These are phyloP conservation scores for Umbelopsis sp. DNA, from an alignment of 371 early-diverging fungal genomes.

Conservation along the genomic window DNA sequence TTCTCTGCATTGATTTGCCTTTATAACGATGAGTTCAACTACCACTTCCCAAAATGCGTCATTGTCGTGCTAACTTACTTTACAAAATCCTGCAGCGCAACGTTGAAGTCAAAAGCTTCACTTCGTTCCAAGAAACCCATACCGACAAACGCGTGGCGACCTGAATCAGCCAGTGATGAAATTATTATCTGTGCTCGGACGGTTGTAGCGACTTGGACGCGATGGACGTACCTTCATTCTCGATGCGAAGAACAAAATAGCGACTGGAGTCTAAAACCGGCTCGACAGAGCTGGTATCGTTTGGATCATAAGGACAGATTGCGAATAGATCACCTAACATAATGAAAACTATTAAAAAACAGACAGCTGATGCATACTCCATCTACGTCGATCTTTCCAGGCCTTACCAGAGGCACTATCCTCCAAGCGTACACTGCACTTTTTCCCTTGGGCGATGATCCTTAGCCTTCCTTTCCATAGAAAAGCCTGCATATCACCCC, in stretches of 20 bases:
- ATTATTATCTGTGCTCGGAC: neutral
- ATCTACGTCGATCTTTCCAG: neutral
- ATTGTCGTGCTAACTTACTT: constrained; percentile 46
- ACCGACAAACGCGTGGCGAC: constrained; percentile 88
- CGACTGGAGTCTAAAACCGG: constrained; percentile 89
- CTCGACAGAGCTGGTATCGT: constrained; percentile 75
- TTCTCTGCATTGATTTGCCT: constrained; percentile 69
- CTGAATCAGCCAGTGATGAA: constrained; percentile 23
- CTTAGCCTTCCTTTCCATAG: constrained; percentile 88
- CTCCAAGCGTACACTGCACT: constrained; percentile 80
- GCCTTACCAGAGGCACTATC: constrained; percentile 63
- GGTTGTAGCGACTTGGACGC: neutral
- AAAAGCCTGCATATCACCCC: constrained; percentile 77
- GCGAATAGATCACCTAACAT: constrained; percentile 85
- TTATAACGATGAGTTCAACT: constrained; percentile 6
- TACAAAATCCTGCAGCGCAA: constrained; percentile 83
- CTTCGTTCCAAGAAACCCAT: constrained; percentile 88
- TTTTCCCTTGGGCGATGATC: constrained; percentile 70
- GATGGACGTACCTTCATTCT: constrained; percentile 65
- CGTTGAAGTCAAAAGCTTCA: constrained; percentile 93
- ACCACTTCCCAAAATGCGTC: neutral
- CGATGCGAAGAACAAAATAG: constrained; percentile 91
- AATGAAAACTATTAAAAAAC: neutral
- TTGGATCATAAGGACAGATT: constrained; percentile 75
- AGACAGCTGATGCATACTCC: neutral